A percentile compares a stretch with the other conserved stretches of the same genome.
Evolutionary conservation across 495 filamentous ascomycete genomes (phyloP).

Genomic region (Tuber magnatum): DNA sequence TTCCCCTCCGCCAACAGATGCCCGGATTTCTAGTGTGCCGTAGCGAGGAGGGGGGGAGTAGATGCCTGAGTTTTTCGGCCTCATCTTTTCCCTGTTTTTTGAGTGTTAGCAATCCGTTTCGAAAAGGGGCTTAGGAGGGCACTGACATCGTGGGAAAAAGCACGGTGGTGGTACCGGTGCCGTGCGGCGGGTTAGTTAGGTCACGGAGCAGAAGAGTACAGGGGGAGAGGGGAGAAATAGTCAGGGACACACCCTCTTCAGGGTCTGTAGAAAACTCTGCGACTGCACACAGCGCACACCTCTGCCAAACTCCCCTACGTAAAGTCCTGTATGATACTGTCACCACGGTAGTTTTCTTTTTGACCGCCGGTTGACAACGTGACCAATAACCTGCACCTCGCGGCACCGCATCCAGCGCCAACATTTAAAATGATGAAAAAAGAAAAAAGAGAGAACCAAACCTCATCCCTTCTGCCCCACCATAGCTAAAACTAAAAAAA

Average conservation of each 20-base stretch:
- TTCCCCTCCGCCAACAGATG: not conserved
- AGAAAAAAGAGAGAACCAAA: not conserved
- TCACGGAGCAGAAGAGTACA: not conserved
- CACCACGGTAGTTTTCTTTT: constrained; percentile 3
- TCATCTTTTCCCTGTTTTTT: not conserved
- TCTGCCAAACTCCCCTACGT: not conserved
- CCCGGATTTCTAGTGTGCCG: not conserved
- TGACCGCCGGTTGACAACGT: constrained; percentile 3
- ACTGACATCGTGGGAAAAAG: not conserved
- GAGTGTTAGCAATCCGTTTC: not conserved
- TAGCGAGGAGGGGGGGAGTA: not conserved
- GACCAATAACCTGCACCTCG: constrained; percentile 1
- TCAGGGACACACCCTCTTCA: not conserved
- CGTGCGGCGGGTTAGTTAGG: not conserved
- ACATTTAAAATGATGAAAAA: not conserved
- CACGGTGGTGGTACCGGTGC: not conserved
- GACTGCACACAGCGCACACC: not conserved
- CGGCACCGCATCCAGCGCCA: constrained; percentile 3
- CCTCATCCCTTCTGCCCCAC: not conserved
- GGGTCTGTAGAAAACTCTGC: not conserved
- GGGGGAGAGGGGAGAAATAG: not conserved
- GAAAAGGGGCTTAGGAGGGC: not conserved
- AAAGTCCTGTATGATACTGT: not conserved
- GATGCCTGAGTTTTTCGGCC: constrained; percentile 1
- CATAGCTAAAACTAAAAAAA: not conserved